Base-by-base conservation (phyloP, 2,329 filamentous ascomycete species). In the Macrophomina tecta region DNA sequence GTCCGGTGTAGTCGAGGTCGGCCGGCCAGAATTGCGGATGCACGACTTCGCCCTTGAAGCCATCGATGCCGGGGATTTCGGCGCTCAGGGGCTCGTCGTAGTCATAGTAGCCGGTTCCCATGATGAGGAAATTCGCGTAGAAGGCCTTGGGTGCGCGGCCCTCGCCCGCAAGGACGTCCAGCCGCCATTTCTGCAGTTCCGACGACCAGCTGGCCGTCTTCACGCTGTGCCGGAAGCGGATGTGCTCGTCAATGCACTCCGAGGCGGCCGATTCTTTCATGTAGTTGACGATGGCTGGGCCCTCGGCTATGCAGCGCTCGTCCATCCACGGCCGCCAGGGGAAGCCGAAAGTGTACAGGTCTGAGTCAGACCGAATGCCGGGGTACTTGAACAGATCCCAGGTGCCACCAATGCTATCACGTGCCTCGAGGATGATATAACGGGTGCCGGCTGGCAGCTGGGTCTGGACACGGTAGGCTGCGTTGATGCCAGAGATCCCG, bases 361-460 rank as follows among this genome's bases (percentile, higher is more conserved):
- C 82, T 0, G 80, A 82, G 68, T 83, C 82, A 34, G 81, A 83
- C 12, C 82, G 80, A 69, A 92, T 89, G 7, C 91, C 90, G 0
- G 90, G 91, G 71, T 93, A 94, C 48, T 84, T 86, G 80, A 93
- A 94, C 2, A 93, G 79, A 72, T 90, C 88, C 91, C 91, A 94
- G 0, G 91, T 94, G 1, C 91, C 91, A 1, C 91, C 91, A 5
- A 94, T 82, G 32, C 82, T 79, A 58, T 84, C 81, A 36, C 91
- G 87, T 1, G 83, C 84, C 76, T 94, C 91, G n/a, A 94, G 83
- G 34, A 94, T 86, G 16, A 85, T 83, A 73, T 91, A 93, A 2
- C 77, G 84, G 46, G 83, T 78, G 52, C 81, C 74, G 11, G 12
- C 38, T 0, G 89, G 87, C 1, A 89, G 78, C 36, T 84, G 77